Percentiles rank a stretch among this genome's conserved stretches.
Conservation (phyloP, 306 rosid genomes). For the Begonia loranthoides region DNA sequence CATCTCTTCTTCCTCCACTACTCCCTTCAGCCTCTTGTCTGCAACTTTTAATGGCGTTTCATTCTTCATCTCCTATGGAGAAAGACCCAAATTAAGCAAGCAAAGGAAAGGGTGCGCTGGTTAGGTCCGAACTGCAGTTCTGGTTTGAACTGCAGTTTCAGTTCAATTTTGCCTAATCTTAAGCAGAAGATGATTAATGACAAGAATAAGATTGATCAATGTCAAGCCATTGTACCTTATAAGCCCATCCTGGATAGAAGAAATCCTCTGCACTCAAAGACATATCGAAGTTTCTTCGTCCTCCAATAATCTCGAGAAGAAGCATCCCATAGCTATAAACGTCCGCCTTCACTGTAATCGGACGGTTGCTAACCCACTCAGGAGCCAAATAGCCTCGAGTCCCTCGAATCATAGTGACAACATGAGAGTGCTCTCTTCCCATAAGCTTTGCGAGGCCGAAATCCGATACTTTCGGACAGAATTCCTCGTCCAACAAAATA, state of each 20-base stretch:
- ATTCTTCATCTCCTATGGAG: constrained; percentile 42
- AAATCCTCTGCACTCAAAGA: constrained; percentile 73
- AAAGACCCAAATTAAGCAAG: too few relatives aligned
- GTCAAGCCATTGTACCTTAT: constrained; percentile 34
- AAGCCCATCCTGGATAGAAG: constrained; percentile 97
- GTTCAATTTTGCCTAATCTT: too few relatives aligned
- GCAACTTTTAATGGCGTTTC: constrained; percentile 55
- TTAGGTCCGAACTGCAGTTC: too few relatives aligned
- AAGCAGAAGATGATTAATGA: too few relatives aligned
- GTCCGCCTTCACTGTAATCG: constrained; percentile 92
- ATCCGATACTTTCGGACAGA: constrained; percentile 86
- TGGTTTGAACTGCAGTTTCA: too few relatives aligned
- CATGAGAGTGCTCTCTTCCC: constrained; percentile 93
- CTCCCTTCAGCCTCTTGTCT: constrained; percentile 63
- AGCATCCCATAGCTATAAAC: constrained; percentile 95
- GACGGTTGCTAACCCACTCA: constrained; percentile 91
- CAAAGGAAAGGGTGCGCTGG: too few relatives aligned
- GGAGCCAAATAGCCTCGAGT: constrained; percentile 97
- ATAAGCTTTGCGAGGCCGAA: constrained; percentile 91
- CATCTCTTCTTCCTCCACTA: constrained; percentile 62
- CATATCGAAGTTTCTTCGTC: constrained; percentile 86
- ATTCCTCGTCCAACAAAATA: constrained; percentile 68
- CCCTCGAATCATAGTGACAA: constrained; percentile 90
- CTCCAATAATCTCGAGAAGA: constrained; percentile 87
- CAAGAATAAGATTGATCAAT: too few relatives aligned